phyloP scores from a whole-genome alignment of 805 yeast species.

The Candida succiphila region DNA sequence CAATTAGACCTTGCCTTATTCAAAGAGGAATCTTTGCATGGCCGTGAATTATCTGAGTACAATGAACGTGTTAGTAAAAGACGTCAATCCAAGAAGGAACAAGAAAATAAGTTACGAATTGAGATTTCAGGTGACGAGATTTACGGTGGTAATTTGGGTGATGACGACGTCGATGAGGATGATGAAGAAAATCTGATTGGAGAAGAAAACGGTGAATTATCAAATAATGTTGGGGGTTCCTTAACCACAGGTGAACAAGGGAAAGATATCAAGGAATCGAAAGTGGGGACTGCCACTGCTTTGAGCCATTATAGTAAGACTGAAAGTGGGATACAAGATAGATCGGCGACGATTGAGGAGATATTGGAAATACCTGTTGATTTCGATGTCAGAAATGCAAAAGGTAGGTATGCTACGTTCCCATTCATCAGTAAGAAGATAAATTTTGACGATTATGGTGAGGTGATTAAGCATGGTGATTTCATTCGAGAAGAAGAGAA shows the following conservation, averaged over 20 bases:
- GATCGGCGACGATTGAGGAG: constrained; percentile 22
- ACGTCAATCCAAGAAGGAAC: constrained; percentile 28
- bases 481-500: constrained; percentile 45
- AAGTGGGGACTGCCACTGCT: not conserved
- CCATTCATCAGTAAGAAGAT: constrained; percentile 55
- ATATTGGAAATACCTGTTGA: constrained; percentile 39
- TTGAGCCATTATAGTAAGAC: not conserved
- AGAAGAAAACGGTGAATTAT: constrained; percentile 8
- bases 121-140: too few relatives aligned
- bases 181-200: constrained; percentile 8
- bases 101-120: constrained; percentile 20
- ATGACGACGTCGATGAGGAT: constrained; percentile 22
- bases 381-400: constrained; percentile 41
- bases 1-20: constrained; percentile 22
- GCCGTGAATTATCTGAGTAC: constrained; percentile 40
- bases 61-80: constrained; percentile 34
- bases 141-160: too few relatives aligned
- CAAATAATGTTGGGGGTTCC: constrained; percentile 16
- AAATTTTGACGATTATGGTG: constrained; percentile 84
- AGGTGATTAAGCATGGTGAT: constrained; percentile 54
- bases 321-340: constrained; percentile 7
- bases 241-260: too few relatives aligned
- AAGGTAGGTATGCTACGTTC: constrained; percentile 56
- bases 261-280: constrained; percentile 1
- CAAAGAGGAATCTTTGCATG: constrained; percentile 40